Conservation (phyloP, 768 basidiomycete species). For the Chalciporus pseudorubinellus region DNA sequence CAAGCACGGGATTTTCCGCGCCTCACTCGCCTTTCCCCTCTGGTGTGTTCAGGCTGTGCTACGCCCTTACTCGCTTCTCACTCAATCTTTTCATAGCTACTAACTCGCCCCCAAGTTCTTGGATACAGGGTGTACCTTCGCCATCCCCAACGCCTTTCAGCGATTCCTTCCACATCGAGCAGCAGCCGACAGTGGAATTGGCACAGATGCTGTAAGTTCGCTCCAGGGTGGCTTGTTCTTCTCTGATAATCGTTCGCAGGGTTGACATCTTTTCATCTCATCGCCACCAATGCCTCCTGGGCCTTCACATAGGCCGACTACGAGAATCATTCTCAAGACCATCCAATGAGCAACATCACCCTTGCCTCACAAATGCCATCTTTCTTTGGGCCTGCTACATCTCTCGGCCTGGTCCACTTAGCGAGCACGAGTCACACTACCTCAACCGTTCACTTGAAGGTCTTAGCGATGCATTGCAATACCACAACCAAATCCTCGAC, state of each 20-base stretch:
- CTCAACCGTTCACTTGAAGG: conserved; percentile 61
- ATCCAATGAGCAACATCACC: conserved; percentile 62
- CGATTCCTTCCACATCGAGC: conserved; percentile 45
- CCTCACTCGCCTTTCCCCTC: conserved; percentile 60
- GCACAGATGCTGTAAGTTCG: conserved; percentile 61
- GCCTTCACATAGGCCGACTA: conserved; percentile 64
- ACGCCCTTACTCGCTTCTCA: neutral
- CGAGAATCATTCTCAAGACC: conserved; percentile 58
- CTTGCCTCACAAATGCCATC: conserved; percentile 75
- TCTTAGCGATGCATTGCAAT: conserved; percentile 60
- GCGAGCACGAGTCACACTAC: conserved; percentile 71
- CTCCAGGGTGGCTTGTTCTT: conserved; percentile 7
- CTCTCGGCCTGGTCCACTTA: conserved; percentile 66
- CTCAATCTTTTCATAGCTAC: conserved; percentile 33
- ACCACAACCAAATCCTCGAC: conserved; percentile 56
- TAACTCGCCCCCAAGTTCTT: conserved; percentile 51
- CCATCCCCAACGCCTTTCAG: conserved; percentile 55
- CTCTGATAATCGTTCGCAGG: conserved; percentile 36
- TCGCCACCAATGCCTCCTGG: conserved; percentile 71
- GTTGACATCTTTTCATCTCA: conserved; percentile 75
- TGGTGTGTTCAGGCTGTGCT: conserved; percentile 33
- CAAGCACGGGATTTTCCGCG: conserved; percentile 48
- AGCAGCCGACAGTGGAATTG: conserved; percentile 55
- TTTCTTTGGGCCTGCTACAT: conserved; percentile 84
- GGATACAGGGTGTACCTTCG: conserved; percentile 48